A percentile compares a stretch with the other conserved stretches of the same genome.
Conservation (phyloP, 768 basidiomycete species). For the Sporobolomyces phaffii region DNA sequence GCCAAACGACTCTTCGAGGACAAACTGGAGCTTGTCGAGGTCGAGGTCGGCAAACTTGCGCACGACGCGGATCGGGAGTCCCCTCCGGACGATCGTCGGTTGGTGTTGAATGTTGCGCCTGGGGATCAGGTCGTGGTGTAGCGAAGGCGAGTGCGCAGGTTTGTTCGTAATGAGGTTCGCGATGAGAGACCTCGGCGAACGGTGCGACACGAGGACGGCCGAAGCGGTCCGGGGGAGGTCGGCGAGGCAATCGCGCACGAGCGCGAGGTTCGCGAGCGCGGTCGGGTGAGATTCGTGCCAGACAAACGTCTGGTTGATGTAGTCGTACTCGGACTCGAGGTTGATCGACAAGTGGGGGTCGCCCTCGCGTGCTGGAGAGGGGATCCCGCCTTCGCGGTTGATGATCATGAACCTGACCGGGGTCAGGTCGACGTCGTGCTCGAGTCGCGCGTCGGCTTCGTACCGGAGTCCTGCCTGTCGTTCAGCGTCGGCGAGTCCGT, state of each 20-base stretch:
- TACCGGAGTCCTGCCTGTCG: conserved; percentile 26
- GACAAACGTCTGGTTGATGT: conserved; percentile 80
- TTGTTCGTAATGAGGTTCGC: conserved; percentile 97
- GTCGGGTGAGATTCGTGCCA: conserved; percentile 79
- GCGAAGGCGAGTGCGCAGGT: conserved; percentile 87
- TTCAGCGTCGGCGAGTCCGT: conserved; percentile 65
- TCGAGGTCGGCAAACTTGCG: conserved; percentile 61
- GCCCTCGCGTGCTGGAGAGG: conserved; percentile 91
- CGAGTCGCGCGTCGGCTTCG: conserved; percentile 43
- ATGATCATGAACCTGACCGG: conserved; percentile 96
- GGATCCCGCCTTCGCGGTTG: conserved; percentile 90
- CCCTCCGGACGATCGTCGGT: conserved; percentile 84
- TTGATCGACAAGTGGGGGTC: conserved; percentile 95
- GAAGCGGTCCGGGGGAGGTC: conserved; percentile 93
- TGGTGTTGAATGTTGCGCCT: conserved; percentile 74
- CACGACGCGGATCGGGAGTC: conserved; percentile 76
- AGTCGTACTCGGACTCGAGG: conserved; percentile 73
- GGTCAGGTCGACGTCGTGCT: conserved; percentile 63
- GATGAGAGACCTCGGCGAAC: conserved; percentile 88
- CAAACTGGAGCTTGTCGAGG: conserved; percentile 62
- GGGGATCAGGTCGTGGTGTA: conserved; percentile 87
- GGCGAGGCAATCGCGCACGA: conserved; percentile 76
- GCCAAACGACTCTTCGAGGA: conserved; percentile 82
- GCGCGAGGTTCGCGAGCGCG: conserved; percentile 72
- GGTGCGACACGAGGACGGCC: conserved; percentile 94